Base-by-base conservation (phyloP, 768 basidiomycete species). In the Phanerochaete carnosa region DNA sequence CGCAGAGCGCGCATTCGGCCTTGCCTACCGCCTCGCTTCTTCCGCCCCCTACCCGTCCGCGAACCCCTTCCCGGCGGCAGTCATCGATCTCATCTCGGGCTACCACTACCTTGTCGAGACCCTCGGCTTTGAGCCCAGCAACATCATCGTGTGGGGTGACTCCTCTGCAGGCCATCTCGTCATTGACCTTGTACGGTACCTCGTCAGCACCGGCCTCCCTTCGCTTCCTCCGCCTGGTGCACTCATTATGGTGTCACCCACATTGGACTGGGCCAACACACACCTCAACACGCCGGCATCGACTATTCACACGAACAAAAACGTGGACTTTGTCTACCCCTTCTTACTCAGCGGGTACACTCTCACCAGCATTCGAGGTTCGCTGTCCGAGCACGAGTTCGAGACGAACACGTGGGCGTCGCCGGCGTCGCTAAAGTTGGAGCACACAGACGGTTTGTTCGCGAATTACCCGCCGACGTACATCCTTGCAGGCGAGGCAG, bases 91-190 rank as follows among this genome's bases (percentile, higher is more conserved):
- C 1, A 45, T 84, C 11, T 76, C 81, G 0, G 82, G 80, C 2
- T 85, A 82, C 64, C 55, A 74, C 9, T 82, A 84, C 70, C 79
- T 86, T 33, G 71, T 82, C 39, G 63, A 61, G 12, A 65, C 60
- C 15, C 65, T 82, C 45, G 75, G 76, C 0, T 80, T 83, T 66
- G 55, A 61, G 6, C 75, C 82, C 0, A 25, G 57, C 15, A 74
- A 81, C 58, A 77, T 86, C 60, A 70, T 83, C 59, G 55, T 85
- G 13, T 65, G 68, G 9, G 85, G 83, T 16, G 83, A 86, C 47
- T 84, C 82, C 2, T 81, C 84, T 0, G 85, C 84, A 0, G 84
- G 77, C 1, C 76, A 80, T 60, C 72, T 85, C 26, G 79, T 77
- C 0, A 45, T 58, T 22, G 45, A 58, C n/a, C 23, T 45, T 8